A percentile compares a stretch with the other conserved stretches of the same genome.
Evolutionary conservation across 2,329 filamentous ascomycete species (phyloP).

Genomic region (Stromatinia cepivora): DNA sequence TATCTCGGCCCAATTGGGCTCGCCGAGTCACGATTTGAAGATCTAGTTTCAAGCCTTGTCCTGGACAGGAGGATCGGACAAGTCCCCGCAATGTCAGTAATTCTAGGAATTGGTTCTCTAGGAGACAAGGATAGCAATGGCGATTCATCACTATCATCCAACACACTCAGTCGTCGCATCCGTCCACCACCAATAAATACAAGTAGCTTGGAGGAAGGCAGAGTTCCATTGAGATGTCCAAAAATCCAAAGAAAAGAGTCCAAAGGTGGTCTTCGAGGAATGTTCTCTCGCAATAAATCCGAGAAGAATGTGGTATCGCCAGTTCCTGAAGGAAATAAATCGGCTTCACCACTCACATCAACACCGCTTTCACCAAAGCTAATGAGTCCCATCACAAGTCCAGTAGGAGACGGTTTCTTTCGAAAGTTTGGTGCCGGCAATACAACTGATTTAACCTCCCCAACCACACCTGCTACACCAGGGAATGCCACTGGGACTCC

Average conservation of each 20-base stretch:
- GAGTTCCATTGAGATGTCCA: conserved; percentile 31
- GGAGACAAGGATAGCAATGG: neutral
- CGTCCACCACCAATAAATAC: conserved; percentile 35
- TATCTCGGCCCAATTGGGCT: conserved; percentile 3
- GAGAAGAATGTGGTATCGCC: conserved; percentile 31
- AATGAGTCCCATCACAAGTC: conserved; percentile 29
- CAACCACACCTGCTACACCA: conserved; percentile 28
- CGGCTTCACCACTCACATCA: conserved; percentile 10
- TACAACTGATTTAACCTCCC: conserved; percentile 23
- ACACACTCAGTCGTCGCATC: conserved; percentile 30
- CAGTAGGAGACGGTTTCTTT: conserved; percentile 27
- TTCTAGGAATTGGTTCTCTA: neutral
- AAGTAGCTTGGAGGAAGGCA: conserved; percentile 22
- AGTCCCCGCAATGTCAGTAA: conserved; percentile 5
- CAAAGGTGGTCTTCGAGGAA: conserved; percentile 37
- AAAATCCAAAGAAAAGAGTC: conserved; percentile 35
- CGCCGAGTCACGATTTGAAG: neutral
- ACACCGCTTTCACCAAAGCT: conserved; percentile 24
- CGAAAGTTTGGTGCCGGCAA: conserved; percentile 24
- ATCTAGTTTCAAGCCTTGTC: conserved; percentile 5
- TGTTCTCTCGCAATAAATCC: conserved; percentile 38
- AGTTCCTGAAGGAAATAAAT: conserved; percentile 29
- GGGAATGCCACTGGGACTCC: conserved; percentile 24
- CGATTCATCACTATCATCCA: conserved; percentile 10
- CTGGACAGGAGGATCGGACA: neutral